Evolutionary conservation across 805 yeast species (phyloP).

Genomic region (Cyberlindnera mycetangii): DNA sequence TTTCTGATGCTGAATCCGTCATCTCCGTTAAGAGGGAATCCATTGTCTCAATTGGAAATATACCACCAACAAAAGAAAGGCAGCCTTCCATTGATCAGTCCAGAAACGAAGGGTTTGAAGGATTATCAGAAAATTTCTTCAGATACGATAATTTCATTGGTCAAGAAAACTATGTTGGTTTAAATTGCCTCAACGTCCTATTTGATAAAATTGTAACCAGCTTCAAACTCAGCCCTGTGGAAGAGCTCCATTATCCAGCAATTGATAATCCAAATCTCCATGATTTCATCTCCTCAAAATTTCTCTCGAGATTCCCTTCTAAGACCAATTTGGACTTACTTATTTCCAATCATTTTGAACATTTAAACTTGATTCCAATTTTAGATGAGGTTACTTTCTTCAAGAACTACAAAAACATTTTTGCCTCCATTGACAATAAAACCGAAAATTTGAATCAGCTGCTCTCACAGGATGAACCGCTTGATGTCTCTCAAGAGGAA

Average conservation of each 20-base stretch:
- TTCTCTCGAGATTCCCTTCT: slow-evolving; percentile 27
- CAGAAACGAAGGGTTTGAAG: slow-evolving; percentile 1
- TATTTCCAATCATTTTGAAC: slow-evolving; percentile 27
- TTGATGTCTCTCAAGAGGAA: slow-evolving; percentile 29
- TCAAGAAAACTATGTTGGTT: slow-evolving; percentile 25
- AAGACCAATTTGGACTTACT: slow-evolving; percentile 27
- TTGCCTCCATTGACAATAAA: slow-evolving; percentile 19
- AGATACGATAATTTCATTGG: slow-evolving; percentile 24
- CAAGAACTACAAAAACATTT: slow-evolving; percentile 20
- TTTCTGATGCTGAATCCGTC: background rate
- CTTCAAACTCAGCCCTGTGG: slow-evolving; percentile 24
- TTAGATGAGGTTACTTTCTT: slow-evolving; percentile 27
- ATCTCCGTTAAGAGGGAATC: slow-evolving; percentile 11
- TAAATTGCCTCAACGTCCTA: slow-evolving; percentile 23
- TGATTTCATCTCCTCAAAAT: slow-evolving; percentile 19
- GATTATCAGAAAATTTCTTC: slow-evolving; percentile 23
- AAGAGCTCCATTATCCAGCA: slow-evolving; percentile 29
- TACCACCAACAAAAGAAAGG: no score
- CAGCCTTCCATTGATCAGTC: background rate
- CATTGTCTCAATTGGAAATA: slow-evolving; percentile 1
- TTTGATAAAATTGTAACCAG: slow-evolving; percentile 18
- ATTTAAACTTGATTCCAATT: slow-evolving; percentile 27
- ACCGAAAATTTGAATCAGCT: slow-evolving; percentile 17
- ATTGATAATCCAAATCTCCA: slow-evolving; percentile 25
- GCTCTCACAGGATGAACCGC: slow-evolving; percentile 4